Evolutionary conservation across 208 protist species (phyloP), one percentile per base, ranked within the genome.

Genomic region (Histomonas meleagridis): DNA sequence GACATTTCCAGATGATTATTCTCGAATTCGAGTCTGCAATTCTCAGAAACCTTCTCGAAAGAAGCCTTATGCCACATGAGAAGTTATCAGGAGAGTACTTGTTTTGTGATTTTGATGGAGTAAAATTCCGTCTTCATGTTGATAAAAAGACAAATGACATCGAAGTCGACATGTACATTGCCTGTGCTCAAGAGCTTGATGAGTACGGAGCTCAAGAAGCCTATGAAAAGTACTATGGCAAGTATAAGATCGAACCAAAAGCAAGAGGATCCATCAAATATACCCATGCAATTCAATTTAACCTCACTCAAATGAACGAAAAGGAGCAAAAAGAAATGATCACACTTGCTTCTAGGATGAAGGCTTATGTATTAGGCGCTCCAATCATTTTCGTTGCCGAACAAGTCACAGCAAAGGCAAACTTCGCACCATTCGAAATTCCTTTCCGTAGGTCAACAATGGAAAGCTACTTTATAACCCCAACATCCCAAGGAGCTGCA

Each of bases 371-470:
- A 14, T n/a, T 86, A 18, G 76, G 46, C 21, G 46, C 46, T 86
- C 76, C 76, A 55, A 55, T 86, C 76, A 14, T 86, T 38, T 86
- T 14, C 16, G 76, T 86, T 55, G 40, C 76, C 14, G 38, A 51
- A 14, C 18, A 43, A 4, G 76, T 86, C 26, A 49, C 51, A n/a
- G 76, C 23, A 32, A 55, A 55, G 32, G 23, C 43, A 46, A 86
- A 86, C 76, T 86, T 86, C 46, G 40, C 76, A 21, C 76, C 76
- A 86, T 86, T 86, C 18, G 76, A 86, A 49, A 55, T 86, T n/a
- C 76, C 76, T 57, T 86, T 57, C 35, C 76, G 76, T 55, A 46
- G 40, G 10, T 5, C 7, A 5, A 57, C 76, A 55, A 46, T 40
- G 0, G 76, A 86, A 86, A 51, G 40, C 40, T 57, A 55, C 28